Conservation (phyloP, 352 stramenopile genomes). For the Globisporangium recalcitrans region DNA sequence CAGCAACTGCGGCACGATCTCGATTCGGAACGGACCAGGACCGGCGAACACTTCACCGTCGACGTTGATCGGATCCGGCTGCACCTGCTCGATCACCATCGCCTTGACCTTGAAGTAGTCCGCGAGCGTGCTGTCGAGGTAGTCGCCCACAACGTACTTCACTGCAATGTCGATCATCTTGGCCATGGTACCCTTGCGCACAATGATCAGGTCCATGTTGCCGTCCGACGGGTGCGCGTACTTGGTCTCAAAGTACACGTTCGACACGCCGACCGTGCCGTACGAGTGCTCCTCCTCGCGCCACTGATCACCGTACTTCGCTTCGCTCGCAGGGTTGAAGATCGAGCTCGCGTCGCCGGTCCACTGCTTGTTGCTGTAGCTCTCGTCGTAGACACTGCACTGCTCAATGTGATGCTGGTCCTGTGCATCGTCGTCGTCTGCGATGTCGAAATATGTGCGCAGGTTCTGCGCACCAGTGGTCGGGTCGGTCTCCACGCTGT, state of each 20-base stretch:
- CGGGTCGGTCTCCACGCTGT: conserved; percentile 35
- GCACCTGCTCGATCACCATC: conserved; percentile 60
- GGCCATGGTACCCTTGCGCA: conserved; percentile 39
- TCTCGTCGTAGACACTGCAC: conserved; percentile 72
- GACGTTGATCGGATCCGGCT: conserved; percentile 65
- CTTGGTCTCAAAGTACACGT: conserved; percentile 80
- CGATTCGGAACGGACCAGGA: conserved; percentile 60
- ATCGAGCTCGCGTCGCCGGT: conserved; percentile 52
- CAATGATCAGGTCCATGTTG: conserved; percentile 77
- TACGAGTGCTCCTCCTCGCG: conserved; percentile 42
- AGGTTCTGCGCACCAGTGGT: conserved; percentile 48
- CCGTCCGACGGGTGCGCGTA: conserved; percentile 75
- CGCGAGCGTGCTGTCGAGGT: conserved; percentile 52
- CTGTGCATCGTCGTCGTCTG: conserved; percentile 39
- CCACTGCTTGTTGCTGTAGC: conserved; percentile 47
- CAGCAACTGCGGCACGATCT: conserved; percentile 66
- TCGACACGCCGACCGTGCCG: conserved; percentile 55
- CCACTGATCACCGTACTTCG: conserved; percentile 55
- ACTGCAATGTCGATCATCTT: conserved; percentile 46
- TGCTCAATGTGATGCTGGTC: conserved; percentile 73
- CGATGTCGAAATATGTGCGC: conserved; percentile 69
- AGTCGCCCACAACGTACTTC: conserved; percentile 51
- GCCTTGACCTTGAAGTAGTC: conserved; percentile 79
- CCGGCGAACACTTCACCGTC: conserved; percentile 68
- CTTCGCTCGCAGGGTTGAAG: conserved; percentile 51